Evolutionary conservation across 2,329 filamentous ascomycete genomes (phyloP), one percentile per base, ranked within the genome.

Genomic region (Cladophialophora chaetospira): DNA sequence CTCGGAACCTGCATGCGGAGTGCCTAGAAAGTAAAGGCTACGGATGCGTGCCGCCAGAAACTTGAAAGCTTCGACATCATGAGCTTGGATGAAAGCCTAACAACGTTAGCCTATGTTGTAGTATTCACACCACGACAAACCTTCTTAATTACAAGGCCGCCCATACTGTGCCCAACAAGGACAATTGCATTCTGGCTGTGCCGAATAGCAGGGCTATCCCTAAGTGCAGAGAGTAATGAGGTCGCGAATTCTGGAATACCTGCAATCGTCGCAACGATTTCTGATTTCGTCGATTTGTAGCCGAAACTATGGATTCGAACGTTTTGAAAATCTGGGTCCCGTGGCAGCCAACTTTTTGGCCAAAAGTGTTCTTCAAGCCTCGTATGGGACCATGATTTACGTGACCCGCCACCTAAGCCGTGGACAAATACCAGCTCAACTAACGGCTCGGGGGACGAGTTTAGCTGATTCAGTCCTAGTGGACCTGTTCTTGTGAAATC

Each of bases 71-170:
- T n/a, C n/a, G n/a, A n/a, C n/a, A n/a, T n/a, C n/a, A n/a, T n/a
- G n/a, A n/a, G n/a, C n/a, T n/a, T n/a, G n/a, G n/a, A n/a, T n/a
- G n/a, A n/a, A n/a, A n/a, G n/a, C n/a, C n/a, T n/a, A n/a, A n/a
- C n/a, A n/a, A n/a, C n/a, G n/a, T n/a, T n/a, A n/a, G n/a, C n/a
- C n/a, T n/a, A n/a, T n/a, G n/a, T n/a, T n/a, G n/a, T n/a, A n/a
- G n/a, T n/a, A n/a, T n/a, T n/a, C n/a, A n/a, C n/a, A n/a, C n/a
- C n/a, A n/a, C n/a, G 19, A 25, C 11, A 51, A 19, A 57, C 63
- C 57, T 64, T 59, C 44, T 73, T 73, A 4, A 66, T 66, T 15
- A 76, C 70, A 50, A 66, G 38, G 5, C 63, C 63, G 35, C 63
- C 63, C 63, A 66, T 66, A 26, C 53, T 58, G 42, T 66, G 63